Percentiles rank a stretch among this genome's conserved stretches.
phyloP scores from a whole-genome alignment of 192 early-diverging fungal genomes.

The Helicostylum pulchrum region DNA sequence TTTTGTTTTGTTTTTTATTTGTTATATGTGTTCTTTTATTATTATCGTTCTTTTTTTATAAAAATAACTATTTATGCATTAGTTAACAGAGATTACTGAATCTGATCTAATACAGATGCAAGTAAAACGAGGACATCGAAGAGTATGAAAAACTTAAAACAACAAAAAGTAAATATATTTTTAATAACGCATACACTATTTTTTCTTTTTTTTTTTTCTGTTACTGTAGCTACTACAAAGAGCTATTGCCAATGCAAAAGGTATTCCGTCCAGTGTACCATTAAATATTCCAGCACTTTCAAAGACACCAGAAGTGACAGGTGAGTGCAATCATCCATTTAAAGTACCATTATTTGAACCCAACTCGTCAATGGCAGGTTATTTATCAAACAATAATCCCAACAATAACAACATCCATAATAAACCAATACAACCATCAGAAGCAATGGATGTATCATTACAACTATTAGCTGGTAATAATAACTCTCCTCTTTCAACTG shows the following conservation, averaged over 20 bases:
- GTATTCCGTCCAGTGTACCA: conserved; percentile 25
- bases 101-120: conserved; percentile 35
- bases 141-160: conserved; percentile 27
- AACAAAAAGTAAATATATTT: not conserved
- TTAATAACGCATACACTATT: not conserved
- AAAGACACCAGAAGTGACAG: not conserved
- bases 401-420: not conserved
- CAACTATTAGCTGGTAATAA: not conserved
- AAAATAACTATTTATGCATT: not conserved
- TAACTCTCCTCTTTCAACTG: not conserved
- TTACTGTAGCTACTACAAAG: conserved; percentile 40
- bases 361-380: not conserved
- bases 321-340: not conserved
- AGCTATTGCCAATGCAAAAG: conserved; percentile 32
- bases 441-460: not conserved
- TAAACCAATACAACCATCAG: not conserved
- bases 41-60: no score
- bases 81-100: conserved; percentile 42
- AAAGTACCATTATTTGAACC: no score
- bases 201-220: not conserved
- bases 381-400: not conserved
- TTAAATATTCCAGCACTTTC: conserved; percentile 18
- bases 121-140: conserved; percentile 42
- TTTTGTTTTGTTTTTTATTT: no score
- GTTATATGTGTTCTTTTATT: no score